These are phyloP conservation scores for Hansenula sp. DNA, from an alignment of 1,139 yeast genomes.

Conservation along the genomic window DNA sequence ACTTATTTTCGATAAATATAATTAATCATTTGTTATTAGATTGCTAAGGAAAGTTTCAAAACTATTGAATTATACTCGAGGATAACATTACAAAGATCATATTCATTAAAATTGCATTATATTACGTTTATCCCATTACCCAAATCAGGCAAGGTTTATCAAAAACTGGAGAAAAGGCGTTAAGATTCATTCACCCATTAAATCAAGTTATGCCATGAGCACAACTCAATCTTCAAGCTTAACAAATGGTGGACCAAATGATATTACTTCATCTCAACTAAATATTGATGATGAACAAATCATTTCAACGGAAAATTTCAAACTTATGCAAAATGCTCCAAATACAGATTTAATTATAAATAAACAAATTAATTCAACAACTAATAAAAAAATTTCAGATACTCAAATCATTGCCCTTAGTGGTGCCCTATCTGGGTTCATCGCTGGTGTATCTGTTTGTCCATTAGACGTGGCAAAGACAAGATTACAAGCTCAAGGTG, in stretches of 20 bases:
- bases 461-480: constrained; percentile 95
- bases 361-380: constrained; percentile 9
- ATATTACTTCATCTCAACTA: neutral
- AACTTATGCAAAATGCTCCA: neutral
- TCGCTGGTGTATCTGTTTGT: constrained; percentile 87
- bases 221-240: neutral
- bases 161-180: constrained; percentile 4
- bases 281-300: neutral
- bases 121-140: too few relatives aligned
- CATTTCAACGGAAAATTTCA: neutral
- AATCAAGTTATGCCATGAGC: constrained; percentile 1
- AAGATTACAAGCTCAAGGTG: constrained; percentile 89
- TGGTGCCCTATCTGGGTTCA: constrained; percentile 90
- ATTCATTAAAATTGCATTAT: too few relatives aligned
- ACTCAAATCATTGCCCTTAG: constrained; percentile 57
- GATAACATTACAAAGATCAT: too few relatives aligned
- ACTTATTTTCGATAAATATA: neutral
- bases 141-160: neutral
- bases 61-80: too few relatives aligned
- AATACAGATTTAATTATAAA: neutral
- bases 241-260: neutral
- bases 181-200: constrained; percentile 6
- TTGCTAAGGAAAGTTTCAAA: too few relatives aligned
- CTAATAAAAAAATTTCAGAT: constrained; percentile 16
- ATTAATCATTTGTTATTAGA: neutral